These are phyloP conservation scores for Xylaria sp. DNA, from an alignment of 2,329 filamentous ascomycete genomes.

Conservation along the genomic window DNA sequence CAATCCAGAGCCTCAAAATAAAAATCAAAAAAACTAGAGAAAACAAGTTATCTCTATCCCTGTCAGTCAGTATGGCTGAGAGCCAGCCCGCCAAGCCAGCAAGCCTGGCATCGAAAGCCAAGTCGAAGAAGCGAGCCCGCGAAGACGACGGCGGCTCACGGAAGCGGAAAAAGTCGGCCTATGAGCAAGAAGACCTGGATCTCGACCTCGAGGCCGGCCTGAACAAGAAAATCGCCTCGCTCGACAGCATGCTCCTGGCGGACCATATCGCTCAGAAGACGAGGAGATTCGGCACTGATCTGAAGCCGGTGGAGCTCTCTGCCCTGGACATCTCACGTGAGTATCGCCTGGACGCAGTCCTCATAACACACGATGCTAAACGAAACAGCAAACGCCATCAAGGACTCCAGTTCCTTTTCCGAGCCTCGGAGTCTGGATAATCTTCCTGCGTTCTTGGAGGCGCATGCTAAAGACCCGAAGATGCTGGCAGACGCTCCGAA, in stretches of 20 bases:
- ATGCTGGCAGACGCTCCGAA: constrained; percentile 69
- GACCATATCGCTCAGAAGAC: constrained; percentile 85
- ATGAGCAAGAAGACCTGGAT: constrained; percentile 58
- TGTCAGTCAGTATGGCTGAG: constrained; percentile 31
- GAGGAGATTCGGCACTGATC: constrained; percentile 75
- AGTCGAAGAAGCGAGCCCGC: constrained; percentile 61
- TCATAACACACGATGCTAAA: not conserved
- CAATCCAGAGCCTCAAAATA: not conserved
- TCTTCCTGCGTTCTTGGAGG: constrained; percentile 79
- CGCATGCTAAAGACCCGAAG: constrained; percentile 61
- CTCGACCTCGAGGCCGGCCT: constrained; percentile 74
- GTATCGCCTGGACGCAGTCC: constrained; percentile 28
- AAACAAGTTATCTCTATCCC: not conserved
- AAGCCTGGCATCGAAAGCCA: constrained; percentile 37
- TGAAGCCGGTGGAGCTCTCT: constrained; percentile 83
- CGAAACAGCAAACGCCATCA: constrained; percentile 69
- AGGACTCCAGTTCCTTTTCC: constrained; percentile 78
- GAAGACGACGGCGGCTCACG: constrained; percentile 50
- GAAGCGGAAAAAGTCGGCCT: constrained; percentile 62
- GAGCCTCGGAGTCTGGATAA: constrained; percentile 71
- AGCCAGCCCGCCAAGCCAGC: constrained; percentile 25
- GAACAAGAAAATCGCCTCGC: constrained; percentile 79
- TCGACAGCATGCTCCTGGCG: constrained; percentile 82
- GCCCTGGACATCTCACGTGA: constrained; percentile 81
- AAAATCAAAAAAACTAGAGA: not conserved